Evolutionary conservation across 768 basidiomycete species (phyloP).

Genomic region (Russula compacta): DNA sequence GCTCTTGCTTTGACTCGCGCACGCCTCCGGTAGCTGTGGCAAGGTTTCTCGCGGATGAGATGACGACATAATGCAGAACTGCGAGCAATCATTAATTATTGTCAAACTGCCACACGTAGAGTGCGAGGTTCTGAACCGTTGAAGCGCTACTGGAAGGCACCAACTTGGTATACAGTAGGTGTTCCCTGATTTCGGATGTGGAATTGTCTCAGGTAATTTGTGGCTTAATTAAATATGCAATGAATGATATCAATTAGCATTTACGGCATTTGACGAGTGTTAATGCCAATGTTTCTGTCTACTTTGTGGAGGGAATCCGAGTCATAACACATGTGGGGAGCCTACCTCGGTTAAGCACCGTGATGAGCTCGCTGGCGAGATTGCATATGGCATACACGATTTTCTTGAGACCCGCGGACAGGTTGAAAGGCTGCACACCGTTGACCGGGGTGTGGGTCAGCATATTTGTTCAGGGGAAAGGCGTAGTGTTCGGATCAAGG

Average conservation of each 20-base stretch:
- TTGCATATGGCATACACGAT: too few species aligned
- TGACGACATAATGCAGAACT: not conserved
- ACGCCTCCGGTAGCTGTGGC: not conserved
- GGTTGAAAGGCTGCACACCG: not conserved
- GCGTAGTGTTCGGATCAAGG: slow-evolving; percentile 8
- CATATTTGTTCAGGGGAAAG: not conserved
- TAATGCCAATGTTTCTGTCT: not conserved
- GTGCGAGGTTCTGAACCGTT: not conserved
- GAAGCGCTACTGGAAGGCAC: not conserved
- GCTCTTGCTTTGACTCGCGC: not conserved
- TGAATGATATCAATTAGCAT: not conserved
- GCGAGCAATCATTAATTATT: not conserved
- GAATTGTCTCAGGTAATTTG: not conserved
- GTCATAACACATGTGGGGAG: not conserved
- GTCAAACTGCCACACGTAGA: not conserved
- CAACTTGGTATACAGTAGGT: too few species aligned
- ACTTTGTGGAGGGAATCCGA: too few species aligned
- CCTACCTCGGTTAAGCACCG: not conserved
- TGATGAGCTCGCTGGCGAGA: not conserved
- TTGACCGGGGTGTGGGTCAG: not conserved
- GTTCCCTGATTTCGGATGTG: not conserved
- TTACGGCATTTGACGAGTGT: not conserved
- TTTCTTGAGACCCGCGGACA: not conserved
- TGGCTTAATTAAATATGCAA: not conserved
- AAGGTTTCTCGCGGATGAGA: not conserved